Evolutionary conservation across 2,329 filamentous ascomycete genomes (phyloP).

Genomic region (Diaporthe sp.): DNA sequence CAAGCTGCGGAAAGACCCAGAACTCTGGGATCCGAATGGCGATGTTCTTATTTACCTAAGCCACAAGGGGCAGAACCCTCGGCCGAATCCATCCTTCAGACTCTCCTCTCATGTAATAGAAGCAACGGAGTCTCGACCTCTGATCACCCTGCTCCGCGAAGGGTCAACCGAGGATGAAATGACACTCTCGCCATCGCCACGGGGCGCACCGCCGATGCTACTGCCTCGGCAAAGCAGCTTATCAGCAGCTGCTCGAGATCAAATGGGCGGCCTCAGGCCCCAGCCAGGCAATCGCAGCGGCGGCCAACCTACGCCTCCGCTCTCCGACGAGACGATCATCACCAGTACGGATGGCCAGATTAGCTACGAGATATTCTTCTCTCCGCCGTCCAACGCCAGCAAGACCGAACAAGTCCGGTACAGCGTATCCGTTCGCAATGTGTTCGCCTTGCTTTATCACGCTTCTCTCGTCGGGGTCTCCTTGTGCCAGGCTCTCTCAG

Average conservation of each 20-base stretch:
- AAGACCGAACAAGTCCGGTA: conserved; percentile 66
- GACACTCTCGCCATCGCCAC: conserved; percentile 59
- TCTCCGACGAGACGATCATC: conserved; percentile 59
- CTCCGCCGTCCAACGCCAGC: conserved; percentile 65
- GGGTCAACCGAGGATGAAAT: conserved; percentile 65
- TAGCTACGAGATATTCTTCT: conserved; percentile 75
- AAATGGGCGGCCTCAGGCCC: background rate
- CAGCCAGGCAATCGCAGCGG: conserved; percentile 36
- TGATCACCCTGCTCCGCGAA: conserved; percentile 68
- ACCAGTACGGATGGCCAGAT: conserved; percentile 67
- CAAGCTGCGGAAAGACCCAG: conserved; percentile 71
- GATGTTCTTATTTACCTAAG: conserved; percentile 72
- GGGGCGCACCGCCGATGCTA: conserved; percentile 57
- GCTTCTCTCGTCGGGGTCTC: conserved; percentile 76
- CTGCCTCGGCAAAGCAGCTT: conserved; percentile 38
- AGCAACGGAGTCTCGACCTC: conserved; percentile 66
- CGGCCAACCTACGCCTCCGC: conserved; percentile 59
- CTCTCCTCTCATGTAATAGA: conserved; percentile 72
- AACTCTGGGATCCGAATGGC: conserved; percentile 73
- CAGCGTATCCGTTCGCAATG: conserved; percentile 77
- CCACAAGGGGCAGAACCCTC: conserved; percentile 58
- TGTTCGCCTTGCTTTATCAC: conserved; percentile 75
- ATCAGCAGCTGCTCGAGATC: conserved; percentile 27
- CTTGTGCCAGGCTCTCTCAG: conserved; percentile 73
- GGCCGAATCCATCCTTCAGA: conserved; percentile 67